Conservation (phyloP, 805 yeast species). For the Kuraishia floccosa region DNA sequence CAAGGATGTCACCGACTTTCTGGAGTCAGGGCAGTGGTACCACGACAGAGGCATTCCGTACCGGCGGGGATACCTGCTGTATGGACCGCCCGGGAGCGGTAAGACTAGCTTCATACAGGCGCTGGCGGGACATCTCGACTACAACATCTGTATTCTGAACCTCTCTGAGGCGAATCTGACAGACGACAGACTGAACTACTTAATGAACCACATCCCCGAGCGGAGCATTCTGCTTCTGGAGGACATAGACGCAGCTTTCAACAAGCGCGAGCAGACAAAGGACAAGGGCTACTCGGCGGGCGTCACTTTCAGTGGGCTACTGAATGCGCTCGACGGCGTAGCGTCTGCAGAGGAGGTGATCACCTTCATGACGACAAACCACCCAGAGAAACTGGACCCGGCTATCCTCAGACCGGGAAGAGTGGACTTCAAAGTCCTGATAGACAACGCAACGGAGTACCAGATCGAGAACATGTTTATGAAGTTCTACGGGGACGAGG, state of each 20-base stretch:
- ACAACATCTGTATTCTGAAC: slow-evolving; percentile 88
- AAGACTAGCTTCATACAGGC: slow-evolving; percentile 95
- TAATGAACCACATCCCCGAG: slow-evolving; percentile 94
- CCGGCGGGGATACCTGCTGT: slow-evolving; percentile 84
- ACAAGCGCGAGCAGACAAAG: slow-evolving; percentile 59
- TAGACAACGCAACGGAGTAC: slow-evolving; percentile 77
- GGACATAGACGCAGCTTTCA: slow-evolving; percentile 95
- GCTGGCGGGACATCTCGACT: slow-evolving; percentile 90
- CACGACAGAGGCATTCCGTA: slow-evolving; percentile 96
- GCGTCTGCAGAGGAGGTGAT: slow-evolving; percentile 95
- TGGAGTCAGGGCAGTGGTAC: slow-evolving; percentile 81
- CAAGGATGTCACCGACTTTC: slow-evolving; percentile 69
- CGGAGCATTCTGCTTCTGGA: slow-evolving; percentile 77
- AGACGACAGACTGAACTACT: slow-evolving; percentile 87
- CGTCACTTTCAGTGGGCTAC: slow-evolving; percentile 88
- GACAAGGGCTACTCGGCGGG: slow-evolving; percentile 79
- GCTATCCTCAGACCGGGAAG: slow-evolving; percentile 94
- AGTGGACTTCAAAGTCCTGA: slow-evolving; percentile 71
- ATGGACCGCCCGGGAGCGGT: slow-evolving; percentile 98
- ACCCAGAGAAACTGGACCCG: slow-evolving; percentile 87
- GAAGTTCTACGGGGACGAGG: slow-evolving; percentile 63
- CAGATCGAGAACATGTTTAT: slow-evolving; percentile 80
- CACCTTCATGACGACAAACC: slow-evolving; percentile 97
- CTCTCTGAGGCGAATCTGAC: slow-evolving; percentile 85
- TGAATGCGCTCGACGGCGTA: slow-evolving; percentile 94